These are phyloP conservation scores for Podospora pseudoanserina DNA, from an alignment of 495 filamentous ascomycete species.

Conservation along the genomic window DNA sequence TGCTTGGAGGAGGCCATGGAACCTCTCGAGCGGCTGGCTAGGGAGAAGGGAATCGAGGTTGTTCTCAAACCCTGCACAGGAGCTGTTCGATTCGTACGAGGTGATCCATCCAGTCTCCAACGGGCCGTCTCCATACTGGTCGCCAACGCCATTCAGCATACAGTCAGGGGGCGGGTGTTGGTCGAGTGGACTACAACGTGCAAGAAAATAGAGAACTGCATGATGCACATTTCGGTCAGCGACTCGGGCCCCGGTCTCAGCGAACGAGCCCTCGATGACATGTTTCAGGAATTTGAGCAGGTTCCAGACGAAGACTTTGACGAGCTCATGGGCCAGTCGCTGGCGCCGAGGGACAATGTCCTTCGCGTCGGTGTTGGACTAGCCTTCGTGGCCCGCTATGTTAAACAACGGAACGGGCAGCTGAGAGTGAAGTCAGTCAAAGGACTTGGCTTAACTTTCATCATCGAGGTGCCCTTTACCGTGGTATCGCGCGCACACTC, in stretches of 20 bases:
- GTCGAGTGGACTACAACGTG: constrained; percentile 56
- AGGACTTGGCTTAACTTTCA: constrained; percentile 23
- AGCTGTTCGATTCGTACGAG: constrained; percentile 59
- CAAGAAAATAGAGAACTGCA: constrained; percentile 37
- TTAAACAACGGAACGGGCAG: constrained; percentile 26
- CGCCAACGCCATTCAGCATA: constrained; percentile 75
- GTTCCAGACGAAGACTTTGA: constrained; percentile 59
- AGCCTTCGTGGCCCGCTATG: constrained; percentile 23
- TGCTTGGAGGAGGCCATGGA: constrained; percentile 67
- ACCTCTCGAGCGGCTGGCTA: constrained; percentile 61
- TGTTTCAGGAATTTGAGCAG: constrained; percentile 80
- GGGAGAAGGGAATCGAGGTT: constrained; percentile 64
- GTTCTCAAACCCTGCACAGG: constrained; percentile 55
- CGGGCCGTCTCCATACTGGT: constrained; percentile 71
- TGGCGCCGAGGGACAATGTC: constrained; percentile 9
- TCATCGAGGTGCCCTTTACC: constrained; percentile 30
- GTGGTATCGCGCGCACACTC: constrained; percentile 22
- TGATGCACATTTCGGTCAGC: constrained; percentile 62
- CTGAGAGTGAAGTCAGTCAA: constrained; percentile 22
- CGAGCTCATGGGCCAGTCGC: constrained; percentile 27
- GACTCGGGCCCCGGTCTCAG: constrained; percentile 74
- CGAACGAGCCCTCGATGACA: constrained; percentile 57
- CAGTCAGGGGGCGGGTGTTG: constrained; percentile 55
- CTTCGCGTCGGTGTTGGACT: constrained; percentile 26
- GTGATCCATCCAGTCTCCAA: constrained; percentile 66